Evolutionary conservation across 2,329 filamentous ascomycete genomes (phyloP), one percentile per base, ranked within the genome.

Genomic region (Penicillium sp.): DNA sequence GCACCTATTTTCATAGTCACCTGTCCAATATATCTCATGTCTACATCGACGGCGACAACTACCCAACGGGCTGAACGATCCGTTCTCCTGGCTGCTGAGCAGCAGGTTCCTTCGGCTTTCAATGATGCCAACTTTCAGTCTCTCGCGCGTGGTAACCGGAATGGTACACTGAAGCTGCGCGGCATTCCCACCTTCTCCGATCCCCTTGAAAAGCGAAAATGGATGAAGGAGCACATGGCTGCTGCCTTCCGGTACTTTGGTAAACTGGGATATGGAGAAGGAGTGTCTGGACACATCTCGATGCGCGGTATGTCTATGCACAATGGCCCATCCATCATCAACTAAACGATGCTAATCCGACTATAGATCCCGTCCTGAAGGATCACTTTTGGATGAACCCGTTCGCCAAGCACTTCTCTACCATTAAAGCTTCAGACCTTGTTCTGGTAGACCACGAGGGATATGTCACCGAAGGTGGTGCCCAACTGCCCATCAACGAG

Each of bases 221-320:
- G 78, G 64, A 72, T 80, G 54, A 81, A 79, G 59, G 74, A 78
- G 50, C 71, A 73, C 41, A 72, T 72, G 64, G 71, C 71, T 1
- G 71, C 68, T 27, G 70, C 70, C 3, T 71, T 73, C 42, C 67
- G 71, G 0, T 68, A 67, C 45, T 73, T 73, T 42, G 71, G 70
- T 8, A 71, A 71, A 50, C 52, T 66, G 37, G 71, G 70, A 1
- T 72, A 70, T 41, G 66, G 65, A 10, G 71, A 73, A 49, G 70
- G 70, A 18, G 66, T 73, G 8, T 71, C 70, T 1, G 71, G 71
- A 1, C 72, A 74, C 57, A 74, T 74, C 44, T 70, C 67, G 4
- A 69, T 71, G 58, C 59, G 67, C 57, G 68, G 68, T 69, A 49
- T 25, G 39, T 35, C 1, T 2, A 27, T 15, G n/a, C 5, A 15